A percentile compares a stretch with the other conserved stretches of the same genome.
Evolutionary conservation across 805 yeast species (phyloP).

Genomic region (Candida khao-thaluensis): DNA sequence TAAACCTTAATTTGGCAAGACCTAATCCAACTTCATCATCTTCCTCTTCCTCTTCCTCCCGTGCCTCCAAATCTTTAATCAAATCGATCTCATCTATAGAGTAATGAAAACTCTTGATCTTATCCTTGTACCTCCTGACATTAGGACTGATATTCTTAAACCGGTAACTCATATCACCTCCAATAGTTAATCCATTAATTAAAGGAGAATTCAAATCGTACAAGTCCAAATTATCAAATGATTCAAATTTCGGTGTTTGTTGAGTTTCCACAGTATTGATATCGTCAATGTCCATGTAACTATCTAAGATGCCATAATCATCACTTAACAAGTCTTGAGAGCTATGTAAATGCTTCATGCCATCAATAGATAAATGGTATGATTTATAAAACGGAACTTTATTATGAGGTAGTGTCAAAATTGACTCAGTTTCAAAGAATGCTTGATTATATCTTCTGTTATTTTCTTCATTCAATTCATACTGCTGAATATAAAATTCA

Average conservation of each 20-base stretch:
- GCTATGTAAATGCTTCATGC: constrained; percentile 4
- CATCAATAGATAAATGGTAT: constrained; percentile 29
- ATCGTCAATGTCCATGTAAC: constrained; percentile 21
- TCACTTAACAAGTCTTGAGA: constrained; percentile 12
- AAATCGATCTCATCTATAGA: constrained; percentile 16
- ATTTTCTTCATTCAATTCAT: constrained; percentile 11
- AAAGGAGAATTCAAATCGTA: constrained; percentile 31
- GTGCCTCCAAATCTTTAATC: neutral
- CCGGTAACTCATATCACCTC: constrained; percentile 19
- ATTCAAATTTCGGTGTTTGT: constrained; percentile 11
- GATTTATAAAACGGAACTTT: constrained; percentile 22
- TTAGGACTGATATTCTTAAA: constrained; percentile 13
- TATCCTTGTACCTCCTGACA: constrained; percentile 7
- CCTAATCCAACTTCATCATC: neutral
- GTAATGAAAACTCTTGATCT: constrained; percentile 14
- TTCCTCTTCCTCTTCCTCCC: neutral
- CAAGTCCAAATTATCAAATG: constrained; percentile 19
- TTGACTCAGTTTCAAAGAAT: constrained; percentile 8
- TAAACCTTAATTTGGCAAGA: neutral
- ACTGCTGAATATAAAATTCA: constrained; percentile 10
- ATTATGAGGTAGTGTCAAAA: constrained; percentile 11
- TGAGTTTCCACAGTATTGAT: neutral
- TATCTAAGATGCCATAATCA: constrained; percentile 36
- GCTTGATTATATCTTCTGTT: constrained; percentile 8
- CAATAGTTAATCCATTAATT: constrained; percentile 34